These are phyloP conservation scores for Fremontodendron californicum DNA, from an alignment of 345 rosid species.

Conservation along the genomic window DNA sequence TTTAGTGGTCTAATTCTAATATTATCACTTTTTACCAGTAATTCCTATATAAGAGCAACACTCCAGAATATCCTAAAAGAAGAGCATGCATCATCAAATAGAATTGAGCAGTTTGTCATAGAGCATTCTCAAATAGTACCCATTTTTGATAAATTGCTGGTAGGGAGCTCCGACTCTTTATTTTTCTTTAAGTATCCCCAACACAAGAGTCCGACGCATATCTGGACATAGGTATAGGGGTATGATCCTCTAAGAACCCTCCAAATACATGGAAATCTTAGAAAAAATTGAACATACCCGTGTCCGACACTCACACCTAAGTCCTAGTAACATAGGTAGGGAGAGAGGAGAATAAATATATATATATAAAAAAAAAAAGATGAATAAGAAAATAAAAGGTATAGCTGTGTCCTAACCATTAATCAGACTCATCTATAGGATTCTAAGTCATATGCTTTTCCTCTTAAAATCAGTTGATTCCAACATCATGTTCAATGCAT, in stretches of 20 bases:
- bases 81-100: background rate
- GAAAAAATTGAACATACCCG: no score
- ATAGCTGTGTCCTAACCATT: background rate
- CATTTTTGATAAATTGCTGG: background rate
- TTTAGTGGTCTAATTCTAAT: background rate
- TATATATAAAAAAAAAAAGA: background rate
- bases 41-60: background rate
- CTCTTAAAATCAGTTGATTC: background rate
- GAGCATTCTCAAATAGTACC: background rate
- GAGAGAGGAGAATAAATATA: background rate
- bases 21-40: background rate
- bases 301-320: no score
- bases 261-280: no score
- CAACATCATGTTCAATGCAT: background rate
- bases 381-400: background rate
- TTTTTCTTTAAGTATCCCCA: no score
- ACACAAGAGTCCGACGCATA: no score
- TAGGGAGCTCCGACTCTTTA: no score
- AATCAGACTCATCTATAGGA: background rate
- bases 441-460: background rate
- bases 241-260: no score
- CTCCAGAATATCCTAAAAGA: background rate
- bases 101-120: background rate
- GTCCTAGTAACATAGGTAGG: no score
- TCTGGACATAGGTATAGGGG: no score